Evolutionary conservation across 2,329 filamentous ascomycete species (phyloP).

Genomic region (Aureobasidium sp.): DNA sequence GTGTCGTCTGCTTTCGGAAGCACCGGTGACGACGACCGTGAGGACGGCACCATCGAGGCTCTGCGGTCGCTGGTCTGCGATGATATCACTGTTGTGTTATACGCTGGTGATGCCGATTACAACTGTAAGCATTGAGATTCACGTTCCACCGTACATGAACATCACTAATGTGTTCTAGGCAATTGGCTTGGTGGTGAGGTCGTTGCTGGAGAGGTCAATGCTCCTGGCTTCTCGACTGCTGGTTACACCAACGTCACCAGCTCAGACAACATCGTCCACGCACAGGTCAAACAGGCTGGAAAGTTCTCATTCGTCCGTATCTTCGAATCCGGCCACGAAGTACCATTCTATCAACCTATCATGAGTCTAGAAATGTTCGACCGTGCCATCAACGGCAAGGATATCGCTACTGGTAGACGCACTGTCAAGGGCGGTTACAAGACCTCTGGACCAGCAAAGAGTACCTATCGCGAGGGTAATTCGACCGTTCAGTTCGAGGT

Average conservation of each 20-base stretch:
- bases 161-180: conserved; percentile 30
- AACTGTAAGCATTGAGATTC: conserved; percentile 17
- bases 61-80: conserved; percentile 42
- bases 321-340: conserved; percentile 56
- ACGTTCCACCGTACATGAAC: not conserved
- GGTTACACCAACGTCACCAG: conserved; percentile 55
- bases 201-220: conserved; percentile 44
- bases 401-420: conserved; percentile 60
- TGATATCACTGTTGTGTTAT: conserved; percentile 47
- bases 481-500: conserved; percentile 22
- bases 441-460: conserved; percentile 39
- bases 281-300: conserved; percentile 58
- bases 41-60: conserved; percentile 47
- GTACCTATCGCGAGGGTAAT: conserved; percentile 45
- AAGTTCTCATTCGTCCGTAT: conserved; percentile 58
- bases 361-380: conserved; percentile 56
- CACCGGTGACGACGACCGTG: conserved; percentile 57
- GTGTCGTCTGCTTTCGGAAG: conserved; percentile 50
- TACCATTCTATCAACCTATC: conserved; percentile 62
- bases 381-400: conserved; percentile 51
- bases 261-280: conserved; percentile 54
- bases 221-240: conserved; percentile 46
- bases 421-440: conserved; percentile 35
- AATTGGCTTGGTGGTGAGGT: conserved; percentile 53
- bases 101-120: conserved; percentile 51